Evolutionary conservation across 177 flowering plant species (phyloP), one percentile per base, ranked within the genome.

Genomic region (Vitis hybrid): DNA sequence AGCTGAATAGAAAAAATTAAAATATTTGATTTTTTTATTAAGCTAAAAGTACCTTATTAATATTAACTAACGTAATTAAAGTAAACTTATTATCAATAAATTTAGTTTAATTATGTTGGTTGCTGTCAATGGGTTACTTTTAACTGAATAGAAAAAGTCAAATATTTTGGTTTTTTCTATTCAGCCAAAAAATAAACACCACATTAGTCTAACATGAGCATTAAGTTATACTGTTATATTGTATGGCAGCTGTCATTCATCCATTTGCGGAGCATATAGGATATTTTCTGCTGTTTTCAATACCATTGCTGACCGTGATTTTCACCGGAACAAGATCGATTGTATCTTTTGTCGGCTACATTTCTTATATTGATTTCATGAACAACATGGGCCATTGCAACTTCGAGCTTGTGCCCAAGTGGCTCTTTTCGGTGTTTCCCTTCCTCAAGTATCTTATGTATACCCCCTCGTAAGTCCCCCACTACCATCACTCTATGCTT

Each of bases 331-430:
- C 55, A 8, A 2, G 3, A 0, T 68, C 71, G 0, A 8, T 62
- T 5, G 65, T 8, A 3, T 0, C 65, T 11, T 0, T 62, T 32
- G 1, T 27, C 7, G 51, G 49, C 1, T 90, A 90, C 35, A 8
- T 76, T 2, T 80, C 80, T 2, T 86, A 74, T 65, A 71, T 88
- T 59, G 94, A 90, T 76, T 70, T 80, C 67, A 82, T 80, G 84
- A 84, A 84, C 79, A 84, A 79, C 69, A 56, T 84, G 82, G 85
- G 85, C 1, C 87, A 82, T 57, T 84, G 87, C 77, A 84, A 84
- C 54, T 82, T 82, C 65, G 85, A 82, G 78, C 64, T 74, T 63
- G 63, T 82, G 15, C 87, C 85, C 1, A 73, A 72, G 10, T 30
- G 70, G 77, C 56, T 75, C 56, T 76, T 82, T 65, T 41, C 73